Evolutionary conservation across 2,329 filamentous ascomycete genomes (phyloP), one percentile per base, ranked within the genome.

Genomic region (Ploettnerulaceae sp.): DNA sequence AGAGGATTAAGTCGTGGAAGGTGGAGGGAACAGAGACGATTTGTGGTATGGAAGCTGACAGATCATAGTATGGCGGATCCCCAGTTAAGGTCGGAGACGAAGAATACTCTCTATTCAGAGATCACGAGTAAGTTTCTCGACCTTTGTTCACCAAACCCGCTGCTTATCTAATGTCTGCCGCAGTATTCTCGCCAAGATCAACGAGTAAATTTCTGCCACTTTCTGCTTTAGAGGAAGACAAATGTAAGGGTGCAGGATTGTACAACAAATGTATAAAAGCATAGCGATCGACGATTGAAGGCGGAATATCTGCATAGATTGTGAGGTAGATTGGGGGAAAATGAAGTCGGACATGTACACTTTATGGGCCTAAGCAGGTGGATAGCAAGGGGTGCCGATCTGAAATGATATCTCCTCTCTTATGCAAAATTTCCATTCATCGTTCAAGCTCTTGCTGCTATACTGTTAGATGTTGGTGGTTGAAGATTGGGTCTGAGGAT

Each of bases 151-250:
- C 22, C 15, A 22, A 36, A 4, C 31, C 9, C 8, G 28, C 7
- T 7, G 7, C 9, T 21, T n/a, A 33, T 44, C 41, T 51, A 25
- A 48, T 33, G n/a, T n/a, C 12, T 14, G 31, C n/a, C 18, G 20
- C 62, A 96, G 91, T 70, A 88, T 98, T 61, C 82, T 98, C 52
- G 93, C 93, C 69, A 98, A 97, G 85, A 95, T 98, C 80, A 95
- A 89, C 73, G 91, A 97, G 79, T 95, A 87, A 75, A 76, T 17
- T 29, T 44, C 33, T n/a, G 33, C 22, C 15, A 36, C 40, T 6
- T 28, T 17, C 17, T 28, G 24, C 17, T 28, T 15, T 38, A 45
- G 29, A 42, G 33, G 14, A 37, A 49, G 34, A 5, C 11, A 18
- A 28, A 34, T 11, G 25, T 32, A 24, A 11, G n/a, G 14, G 9